A percentile compares a stretch with the other conserved stretches of the same genome.
phyloP scores from a whole-genome alignment of 257 asterid genomes.

The Handroanthus guayacan region DNA sequence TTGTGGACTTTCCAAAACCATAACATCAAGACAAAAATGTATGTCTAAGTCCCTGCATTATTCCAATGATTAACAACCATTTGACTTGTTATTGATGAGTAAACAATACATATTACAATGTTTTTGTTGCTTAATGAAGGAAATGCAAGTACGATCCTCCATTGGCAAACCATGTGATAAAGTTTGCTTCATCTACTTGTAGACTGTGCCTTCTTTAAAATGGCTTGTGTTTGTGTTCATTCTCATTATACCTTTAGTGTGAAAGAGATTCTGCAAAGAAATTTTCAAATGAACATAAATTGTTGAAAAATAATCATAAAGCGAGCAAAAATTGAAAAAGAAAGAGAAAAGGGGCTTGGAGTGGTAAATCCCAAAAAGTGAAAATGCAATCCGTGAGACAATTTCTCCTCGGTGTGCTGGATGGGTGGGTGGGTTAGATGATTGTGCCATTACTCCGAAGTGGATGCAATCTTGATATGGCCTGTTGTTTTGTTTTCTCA shows the following conservation, averaged over 20 bases:
- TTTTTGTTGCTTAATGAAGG: not conserved
- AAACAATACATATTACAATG: not conserved
- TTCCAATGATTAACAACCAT: not conserved
- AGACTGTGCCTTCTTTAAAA: not conserved
- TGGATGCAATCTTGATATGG: conserved; percentile 7
- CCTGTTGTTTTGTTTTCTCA: conserved; percentile 7
- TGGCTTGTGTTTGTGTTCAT: not conserved
- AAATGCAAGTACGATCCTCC: too few relatives aligned
- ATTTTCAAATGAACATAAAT: not conserved
- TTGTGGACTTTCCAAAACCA: conserved; percentile 1
- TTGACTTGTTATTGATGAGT: not conserved
- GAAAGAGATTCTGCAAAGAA: not conserved
- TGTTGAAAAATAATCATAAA: not conserved
- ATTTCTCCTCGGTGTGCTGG: not conserved
- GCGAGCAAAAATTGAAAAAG: not conserved
- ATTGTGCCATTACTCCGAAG: not conserved
- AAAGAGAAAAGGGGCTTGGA: not conserved
- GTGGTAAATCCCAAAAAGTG: not conserved
- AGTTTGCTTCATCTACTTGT: not conserved
- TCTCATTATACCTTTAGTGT: not conserved
- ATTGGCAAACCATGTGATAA: too few relatives aligned
- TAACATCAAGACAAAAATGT: not conserved
- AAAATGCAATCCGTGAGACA: not conserved
- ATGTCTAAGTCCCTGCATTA: not conserved
- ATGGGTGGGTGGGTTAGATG: not conserved